Percentiles rank a stretch among this genome's conserved stretches.
Evolutionary conservation across 768 basidiomycete genomes (phyloP).

Genomic region (Pleurotus ostreatus): DNA sequence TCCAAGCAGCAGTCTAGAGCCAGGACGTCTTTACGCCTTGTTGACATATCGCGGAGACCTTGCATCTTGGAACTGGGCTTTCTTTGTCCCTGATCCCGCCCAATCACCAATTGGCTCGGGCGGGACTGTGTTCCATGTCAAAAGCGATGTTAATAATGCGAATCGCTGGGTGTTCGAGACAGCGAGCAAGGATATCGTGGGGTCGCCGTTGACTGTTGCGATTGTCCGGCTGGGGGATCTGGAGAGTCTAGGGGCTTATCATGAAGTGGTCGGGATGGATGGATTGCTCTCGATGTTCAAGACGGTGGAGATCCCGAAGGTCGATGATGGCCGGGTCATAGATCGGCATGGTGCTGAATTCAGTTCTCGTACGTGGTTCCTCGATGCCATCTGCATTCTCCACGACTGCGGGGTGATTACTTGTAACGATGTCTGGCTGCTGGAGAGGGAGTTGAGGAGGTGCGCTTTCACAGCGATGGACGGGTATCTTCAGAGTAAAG

Average conservation of each 20-base stretch:
- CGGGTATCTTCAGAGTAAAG: constrained; percentile 41
- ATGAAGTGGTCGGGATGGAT: constrained; percentile 38
- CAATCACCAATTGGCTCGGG: constrained; percentile 35
- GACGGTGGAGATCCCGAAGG: constrained; percentile 35
- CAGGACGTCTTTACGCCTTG: constrained; percentile 38
- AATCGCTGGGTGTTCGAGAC: constrained; percentile 37
- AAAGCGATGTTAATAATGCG: constrained; percentile 24
- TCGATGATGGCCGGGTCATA: constrained; percentile 14
- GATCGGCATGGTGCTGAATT: constrained; percentile 29
- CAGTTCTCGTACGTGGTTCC: constrained; percentile 44
- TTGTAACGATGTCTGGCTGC: constrained; percentile 44
- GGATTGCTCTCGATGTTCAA: constrained; percentile 39
- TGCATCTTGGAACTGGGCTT: constrained; percentile 48
- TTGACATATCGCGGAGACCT: constrained; percentile 43
- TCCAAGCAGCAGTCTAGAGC: constrained; percentile 24
- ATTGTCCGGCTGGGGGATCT: constrained; percentile 40
- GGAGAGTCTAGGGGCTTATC: constrained; percentile 35
- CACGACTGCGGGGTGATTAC: constrained; percentile 44
- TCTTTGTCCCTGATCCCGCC: constrained; percentile 39
- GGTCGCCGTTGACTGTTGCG: constrained; percentile 38
- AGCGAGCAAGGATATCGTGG: constrained; percentile 31
- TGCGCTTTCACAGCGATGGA: constrained; percentile 49
- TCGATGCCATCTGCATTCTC: constrained; percentile 41
- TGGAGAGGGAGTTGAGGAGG: constrained; percentile 43
- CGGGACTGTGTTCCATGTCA: constrained; percentile 43